phyloP scores from a whole-genome alignment of 1,139 yeast species.

The Hansenula lynferdii region DNA sequence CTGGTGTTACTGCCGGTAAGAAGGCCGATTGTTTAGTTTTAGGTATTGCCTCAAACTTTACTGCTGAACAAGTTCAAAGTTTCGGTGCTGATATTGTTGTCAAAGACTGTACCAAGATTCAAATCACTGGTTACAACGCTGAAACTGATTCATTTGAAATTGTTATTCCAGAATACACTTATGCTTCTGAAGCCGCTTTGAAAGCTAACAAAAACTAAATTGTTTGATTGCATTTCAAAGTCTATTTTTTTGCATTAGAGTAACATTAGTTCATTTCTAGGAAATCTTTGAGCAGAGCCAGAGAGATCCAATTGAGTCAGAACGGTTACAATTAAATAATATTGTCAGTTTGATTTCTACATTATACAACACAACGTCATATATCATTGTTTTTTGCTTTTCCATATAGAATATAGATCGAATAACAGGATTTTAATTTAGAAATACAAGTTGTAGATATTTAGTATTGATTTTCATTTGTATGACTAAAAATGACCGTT shows the following conservation, averaged over 20 bases:
- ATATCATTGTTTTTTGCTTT: no score
- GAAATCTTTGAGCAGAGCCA: neutral
- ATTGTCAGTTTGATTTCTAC: no score
- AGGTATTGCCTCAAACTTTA: conserved; percentile 79
- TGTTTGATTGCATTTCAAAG: no score
- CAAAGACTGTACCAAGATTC: conserved; percentile 50
- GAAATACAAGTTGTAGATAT: no score
- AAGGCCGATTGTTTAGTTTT: conserved; percentile 78
- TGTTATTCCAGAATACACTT: conserved; percentile 28
- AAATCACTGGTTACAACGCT: conserved; percentile 30
- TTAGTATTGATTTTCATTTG: no score
- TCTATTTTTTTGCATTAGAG: no score
- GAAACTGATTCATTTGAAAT: conserved; percentile 30
- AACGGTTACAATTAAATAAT: no score
- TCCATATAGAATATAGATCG: no score
- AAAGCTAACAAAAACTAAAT: conserved; percentile 4
- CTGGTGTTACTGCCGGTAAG: conserved; percentile 78
- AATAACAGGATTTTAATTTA: no score
- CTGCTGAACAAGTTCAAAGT: conserved; percentile 57
- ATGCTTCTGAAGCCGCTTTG: conserved; percentile 29
- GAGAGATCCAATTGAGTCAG: neutral
- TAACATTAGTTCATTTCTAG: no score
- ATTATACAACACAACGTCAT: no score
- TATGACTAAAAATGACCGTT: no score
- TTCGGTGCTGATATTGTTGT: conserved; percentile 81